Conservation (phyloP, 2,329 filamentous ascomycete genomes). For the Aureobasidium melanogenum region DNA sequence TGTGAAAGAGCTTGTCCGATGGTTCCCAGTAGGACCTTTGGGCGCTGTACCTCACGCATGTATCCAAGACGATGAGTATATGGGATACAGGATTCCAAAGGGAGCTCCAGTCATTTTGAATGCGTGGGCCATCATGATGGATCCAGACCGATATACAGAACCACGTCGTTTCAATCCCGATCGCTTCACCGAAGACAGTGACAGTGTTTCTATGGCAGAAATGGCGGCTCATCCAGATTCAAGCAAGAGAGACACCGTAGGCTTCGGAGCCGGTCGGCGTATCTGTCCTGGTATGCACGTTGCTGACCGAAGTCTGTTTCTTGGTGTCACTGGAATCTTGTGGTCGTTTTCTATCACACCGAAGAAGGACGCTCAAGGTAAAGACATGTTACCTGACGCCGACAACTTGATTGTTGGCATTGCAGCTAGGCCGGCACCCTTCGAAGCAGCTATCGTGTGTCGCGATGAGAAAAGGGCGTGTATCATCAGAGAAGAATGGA, state of each 20-base stretch:
- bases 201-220: constrained; percentile 21
- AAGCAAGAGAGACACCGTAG: constrained; percentile 43
- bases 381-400: constrained; percentile 29
- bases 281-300: constrained; percentile 52
- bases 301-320: constrained; percentile 40
- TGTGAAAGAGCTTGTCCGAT: constrained; percentile 27
- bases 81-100: constrained; percentile 30
- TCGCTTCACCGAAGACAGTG: constrained; percentile 20
- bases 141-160: constrained; percentile 29
- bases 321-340: constrained; percentile 40
- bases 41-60: constrained; percentile 32
- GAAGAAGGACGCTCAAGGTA: constrained; percentile 23
- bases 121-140: constrained; percentile 33
- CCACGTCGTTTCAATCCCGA: constrained; percentile 30
- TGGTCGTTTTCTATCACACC: constrained; percentile 32
- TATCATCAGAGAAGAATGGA: not conserved
- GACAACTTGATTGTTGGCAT: constrained; percentile 20
- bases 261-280: constrained; percentile 48
- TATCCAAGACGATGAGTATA: constrained; percentile 20
- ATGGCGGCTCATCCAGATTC: constrained; percentile 29
- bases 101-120: constrained; percentile 29
- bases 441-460: not conserved
- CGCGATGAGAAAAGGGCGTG: not conserved
- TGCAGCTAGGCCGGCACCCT: not conserved
- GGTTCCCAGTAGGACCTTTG: constrained; percentile 24